Percentiles rank a stretch among this genome's conserved stretches.
Conservation (phyloP, 257 asterid genomes). For the Anisodus acutangulus region DNA sequence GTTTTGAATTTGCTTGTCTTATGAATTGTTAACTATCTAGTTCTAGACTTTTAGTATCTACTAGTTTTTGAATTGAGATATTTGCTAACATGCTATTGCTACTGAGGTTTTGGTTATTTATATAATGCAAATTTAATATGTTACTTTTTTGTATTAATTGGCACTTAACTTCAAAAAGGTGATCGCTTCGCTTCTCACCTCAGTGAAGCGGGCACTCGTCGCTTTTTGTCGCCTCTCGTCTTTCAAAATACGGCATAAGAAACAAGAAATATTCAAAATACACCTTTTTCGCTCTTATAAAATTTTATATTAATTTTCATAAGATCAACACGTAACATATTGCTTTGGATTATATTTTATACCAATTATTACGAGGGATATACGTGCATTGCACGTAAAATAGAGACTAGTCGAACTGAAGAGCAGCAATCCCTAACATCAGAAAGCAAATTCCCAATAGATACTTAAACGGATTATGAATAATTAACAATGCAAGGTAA, state of each 20-base stretch:
- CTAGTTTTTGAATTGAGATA: not conserved
- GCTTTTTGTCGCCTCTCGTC: too few species aligned
- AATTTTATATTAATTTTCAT: not conserved
- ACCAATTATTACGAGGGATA: not conserved
- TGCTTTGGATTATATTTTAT: conserved; percentile 4
- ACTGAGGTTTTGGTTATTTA: too few species aligned
- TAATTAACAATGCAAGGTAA: conserved; percentile 1
- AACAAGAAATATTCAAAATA: not conserved
- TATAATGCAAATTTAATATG: too few species aligned
- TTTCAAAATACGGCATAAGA: not conserved
- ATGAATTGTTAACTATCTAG: not conserved
- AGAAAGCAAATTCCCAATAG: conserved; percentile 7
- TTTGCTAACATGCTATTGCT: too few species aligned
- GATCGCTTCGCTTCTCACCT: too few species aligned
- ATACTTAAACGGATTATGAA: not conserved
- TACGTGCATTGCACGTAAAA: not conserved
- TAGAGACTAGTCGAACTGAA: not conserved
- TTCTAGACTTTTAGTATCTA: not conserved
- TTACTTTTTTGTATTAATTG: too few species aligned
- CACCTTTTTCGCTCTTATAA: not conserved
- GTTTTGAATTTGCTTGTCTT: not conserved
- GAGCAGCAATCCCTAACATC: not conserved
- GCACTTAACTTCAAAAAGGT: too few species aligned
- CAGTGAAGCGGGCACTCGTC: too few species aligned
- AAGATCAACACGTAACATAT: not conserved